Evolutionary conservation across 345 rosid genomes (phyloP).

Genomic region (Laguncularia racemosa): DNA sequence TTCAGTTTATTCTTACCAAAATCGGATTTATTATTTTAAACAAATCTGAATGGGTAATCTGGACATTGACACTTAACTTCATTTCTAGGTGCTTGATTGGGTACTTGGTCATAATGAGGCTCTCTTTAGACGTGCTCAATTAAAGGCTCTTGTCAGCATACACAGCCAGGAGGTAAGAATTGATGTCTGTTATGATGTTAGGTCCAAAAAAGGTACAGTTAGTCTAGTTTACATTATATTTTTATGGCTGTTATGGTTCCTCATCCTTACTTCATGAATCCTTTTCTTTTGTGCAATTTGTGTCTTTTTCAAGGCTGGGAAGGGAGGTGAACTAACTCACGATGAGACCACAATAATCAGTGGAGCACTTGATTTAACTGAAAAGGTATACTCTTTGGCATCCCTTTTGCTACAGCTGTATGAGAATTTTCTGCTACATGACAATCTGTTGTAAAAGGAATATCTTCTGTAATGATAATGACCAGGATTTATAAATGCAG

Average conservation of each 20-base stretch:
- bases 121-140: slow-evolving; percentile 77
- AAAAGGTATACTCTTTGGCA: slow-evolving; percentile 42
- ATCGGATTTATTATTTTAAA: slow-evolving; percentile 1
- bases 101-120: slow-evolving; percentile 78
- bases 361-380: slow-evolving; percentile 93
- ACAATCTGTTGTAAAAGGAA: not conserved
- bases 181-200: not conserved
- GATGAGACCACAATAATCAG: slow-evolving; percentile 95
- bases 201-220: not conserved
- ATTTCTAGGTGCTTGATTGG: slow-evolving; percentile 58
- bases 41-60: not conserved
- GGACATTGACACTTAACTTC: not conserved
- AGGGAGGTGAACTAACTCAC: slow-evolving; percentile 96
- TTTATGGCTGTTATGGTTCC: not conserved
- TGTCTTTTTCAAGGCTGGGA: slow-evolving; percentile 66
- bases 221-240: slow-evolving; percentile 2
- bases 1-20: not conserved
- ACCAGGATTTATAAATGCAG: too few species aligned
- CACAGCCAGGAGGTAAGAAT: slow-evolving; percentile 65
- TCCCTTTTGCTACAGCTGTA: not conserved
- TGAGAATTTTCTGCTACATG: not conserved
- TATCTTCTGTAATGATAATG: too few species aligned
- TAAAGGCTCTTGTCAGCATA: slow-evolving; percentile 80
- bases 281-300: slow-evolving; percentile 16
- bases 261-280: slow-evolving; percentile 18